A percentile compares a stretch with the other conserved stretches of the same genome.
Conservation (phyloP, 495 filamentous ascomycete species). For the Tuber indicum region DNA sequence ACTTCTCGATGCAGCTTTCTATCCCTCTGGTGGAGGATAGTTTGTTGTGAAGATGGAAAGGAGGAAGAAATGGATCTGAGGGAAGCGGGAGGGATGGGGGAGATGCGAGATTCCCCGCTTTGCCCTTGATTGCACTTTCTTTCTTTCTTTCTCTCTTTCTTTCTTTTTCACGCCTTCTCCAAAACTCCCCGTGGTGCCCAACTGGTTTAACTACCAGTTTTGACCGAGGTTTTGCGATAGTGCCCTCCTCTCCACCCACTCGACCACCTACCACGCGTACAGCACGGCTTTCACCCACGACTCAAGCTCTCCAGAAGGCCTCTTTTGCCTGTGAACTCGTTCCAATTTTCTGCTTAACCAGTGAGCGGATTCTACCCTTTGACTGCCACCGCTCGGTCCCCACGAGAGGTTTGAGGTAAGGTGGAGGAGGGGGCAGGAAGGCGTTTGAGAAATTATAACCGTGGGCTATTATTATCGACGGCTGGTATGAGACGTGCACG, state of each 20-base stretch:
- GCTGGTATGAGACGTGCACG: background rate
- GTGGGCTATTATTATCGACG: background rate
- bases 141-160: no score
- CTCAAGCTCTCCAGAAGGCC: background rate
- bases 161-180: background rate
- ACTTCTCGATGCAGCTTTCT: background rate
- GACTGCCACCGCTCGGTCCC: background rate
- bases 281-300: background rate
- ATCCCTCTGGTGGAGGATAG: background rate
- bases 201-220: background rate
- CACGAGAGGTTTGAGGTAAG: background rate
- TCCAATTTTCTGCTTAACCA: background rate
- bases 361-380: background rate
- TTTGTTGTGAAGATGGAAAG: background rate
- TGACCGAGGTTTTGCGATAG: background rate
- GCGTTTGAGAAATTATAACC: background rate
- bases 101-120: constrained; percentile 1
- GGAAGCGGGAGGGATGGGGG: background rate
- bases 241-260: background rate
- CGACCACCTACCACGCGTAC: background rate
- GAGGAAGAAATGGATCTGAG: background rate
- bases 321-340: background rate
- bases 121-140: background rate
- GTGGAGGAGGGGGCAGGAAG: background rate
- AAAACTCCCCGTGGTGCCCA: background rate